Conservation (phyloP, 2,329 filamentous ascomycete species). For the Metarhizium brunneum region DNA sequence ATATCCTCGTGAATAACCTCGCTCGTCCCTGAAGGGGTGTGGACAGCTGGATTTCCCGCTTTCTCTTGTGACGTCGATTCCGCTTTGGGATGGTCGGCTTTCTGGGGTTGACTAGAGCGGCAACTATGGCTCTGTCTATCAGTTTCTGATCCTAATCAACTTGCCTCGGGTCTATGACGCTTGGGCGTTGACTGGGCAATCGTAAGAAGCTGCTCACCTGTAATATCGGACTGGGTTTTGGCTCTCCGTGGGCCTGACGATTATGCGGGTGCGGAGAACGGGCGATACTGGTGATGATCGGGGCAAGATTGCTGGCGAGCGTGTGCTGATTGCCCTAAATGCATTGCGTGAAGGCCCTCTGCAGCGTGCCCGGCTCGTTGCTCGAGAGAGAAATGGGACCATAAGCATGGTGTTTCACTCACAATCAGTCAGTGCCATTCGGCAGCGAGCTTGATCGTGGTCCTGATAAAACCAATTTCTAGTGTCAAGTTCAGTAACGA, state of each 20-base stretch:
- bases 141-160: neutral
- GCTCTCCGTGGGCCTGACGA: neutral
- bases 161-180: neutral
- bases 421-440: neutral
- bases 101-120: neutral
- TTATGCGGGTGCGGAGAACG: too few species aligned
- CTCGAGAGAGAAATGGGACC: neutral
- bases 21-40: neutral
- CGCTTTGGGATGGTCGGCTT: neutral
- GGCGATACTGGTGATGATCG: neutral
- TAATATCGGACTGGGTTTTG: neutral
- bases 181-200: neutral
- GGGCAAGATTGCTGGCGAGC: neutral
- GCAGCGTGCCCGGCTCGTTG: neutral
- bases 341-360: neutral
- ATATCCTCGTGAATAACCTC: conserved; percentile 67
- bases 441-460: neutral
- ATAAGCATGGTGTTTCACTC: neutral
- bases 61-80: neutral
- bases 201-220: neutral
- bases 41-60: neutral
- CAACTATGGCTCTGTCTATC: neutral
- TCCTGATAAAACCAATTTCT: neutral
- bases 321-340: neutral
- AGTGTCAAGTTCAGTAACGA: neutral